phyloP scores from a whole-genome alignment of 192 early-diverging fungal species.

The Backusella liffmaniae region DNA sequence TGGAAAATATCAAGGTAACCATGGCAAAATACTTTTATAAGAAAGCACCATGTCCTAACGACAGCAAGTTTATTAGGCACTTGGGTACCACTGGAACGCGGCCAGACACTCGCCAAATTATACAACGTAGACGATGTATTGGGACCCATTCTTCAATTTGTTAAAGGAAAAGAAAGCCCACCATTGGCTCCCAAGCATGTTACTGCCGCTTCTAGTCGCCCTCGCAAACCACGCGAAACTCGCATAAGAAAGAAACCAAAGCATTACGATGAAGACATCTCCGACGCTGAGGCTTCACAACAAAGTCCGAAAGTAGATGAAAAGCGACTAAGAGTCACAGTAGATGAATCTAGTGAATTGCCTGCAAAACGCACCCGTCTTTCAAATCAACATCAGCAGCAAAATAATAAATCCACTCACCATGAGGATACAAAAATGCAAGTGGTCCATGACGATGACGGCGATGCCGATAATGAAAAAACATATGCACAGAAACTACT shows the following conservation, averaged over 20 bases:
- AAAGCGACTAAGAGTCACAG: neutral
- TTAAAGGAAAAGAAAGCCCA: slow-evolving; percentile 56
- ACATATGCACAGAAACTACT: slow-evolving; percentile 24
- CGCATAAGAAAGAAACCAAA: neutral
- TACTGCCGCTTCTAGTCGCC: slow-evolving; percentile 40
- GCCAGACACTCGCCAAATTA: slow-evolving; percentile 72
- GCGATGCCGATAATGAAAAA: neutral
- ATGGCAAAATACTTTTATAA: neutral
- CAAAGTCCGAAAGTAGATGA: neutral
- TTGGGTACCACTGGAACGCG: slow-evolving; percentile 85
- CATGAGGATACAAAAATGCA: neutral
- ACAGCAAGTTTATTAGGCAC: slow-evolving; percentile 32
- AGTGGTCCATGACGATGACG: neutral
- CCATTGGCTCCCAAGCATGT: slow-evolving; percentile 57
- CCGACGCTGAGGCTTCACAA: neutral
- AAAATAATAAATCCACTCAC: neutral
- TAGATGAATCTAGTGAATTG: neutral
- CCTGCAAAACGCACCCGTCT: neutral
- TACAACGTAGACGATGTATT: slow-evolving; percentile 75
- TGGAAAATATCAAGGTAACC: slow-evolving; percentile 93
- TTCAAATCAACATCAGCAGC: neutral
- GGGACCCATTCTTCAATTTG: slow-evolving; percentile 78
- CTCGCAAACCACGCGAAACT: slow-evolving; percentile 46
- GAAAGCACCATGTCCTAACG: no score
- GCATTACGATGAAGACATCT: neutral